Evolutionary conservation across 2,329 filamentous ascomycete species (phyloP), one percentile per base, ranked within the genome.

Genomic region (Hysterium pulicare): DNA sequence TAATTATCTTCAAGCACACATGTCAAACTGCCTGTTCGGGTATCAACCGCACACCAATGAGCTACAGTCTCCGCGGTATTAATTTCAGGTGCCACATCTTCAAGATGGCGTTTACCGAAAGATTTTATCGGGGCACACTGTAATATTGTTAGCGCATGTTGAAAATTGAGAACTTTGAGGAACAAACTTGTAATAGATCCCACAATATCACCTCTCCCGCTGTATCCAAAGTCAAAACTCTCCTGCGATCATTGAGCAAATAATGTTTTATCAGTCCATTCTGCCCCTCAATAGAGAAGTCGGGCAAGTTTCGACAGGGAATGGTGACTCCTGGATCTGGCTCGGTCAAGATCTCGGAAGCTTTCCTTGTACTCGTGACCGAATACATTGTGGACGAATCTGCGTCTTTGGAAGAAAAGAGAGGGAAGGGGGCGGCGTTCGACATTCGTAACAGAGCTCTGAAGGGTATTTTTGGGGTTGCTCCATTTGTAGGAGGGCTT

Each of bases 21-120:
- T 2, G 90, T 91, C 42, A 98, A 73, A 48, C 87, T 89, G 26
- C 93, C 93, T 4, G 91, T 97, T 54, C 91, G 85, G 16, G 91
- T 90, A 59, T 98, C 90, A 40, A 97, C 86, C 2, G 88, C 88
- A 62, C 93, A 98, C 93, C 93, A 98, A 41, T 95, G 91, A 4
- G 91, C 86, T 30, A 97, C 88, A 23, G 84, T 90, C 62, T 95
- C 90, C 11, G 81, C 77, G 0, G 89, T 95, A 60, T 96, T 95
- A 42, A 96, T 80, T 58, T 90, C 79, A 1, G 83, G 82, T 45
- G 90, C 85, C 7, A 98, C 89, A 62, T 97, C 91, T 59, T 97
- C 91, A 3, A 98, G 77, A 67, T 97, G 87, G 33, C 86, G 82
- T 70, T 96, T 96, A 33, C 93, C 93, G 66, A 93, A 98, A n/a